Base-by-base conservation (phyloP, 768 basidiomycete genomes). In the Polyporus arcularius region DNA sequence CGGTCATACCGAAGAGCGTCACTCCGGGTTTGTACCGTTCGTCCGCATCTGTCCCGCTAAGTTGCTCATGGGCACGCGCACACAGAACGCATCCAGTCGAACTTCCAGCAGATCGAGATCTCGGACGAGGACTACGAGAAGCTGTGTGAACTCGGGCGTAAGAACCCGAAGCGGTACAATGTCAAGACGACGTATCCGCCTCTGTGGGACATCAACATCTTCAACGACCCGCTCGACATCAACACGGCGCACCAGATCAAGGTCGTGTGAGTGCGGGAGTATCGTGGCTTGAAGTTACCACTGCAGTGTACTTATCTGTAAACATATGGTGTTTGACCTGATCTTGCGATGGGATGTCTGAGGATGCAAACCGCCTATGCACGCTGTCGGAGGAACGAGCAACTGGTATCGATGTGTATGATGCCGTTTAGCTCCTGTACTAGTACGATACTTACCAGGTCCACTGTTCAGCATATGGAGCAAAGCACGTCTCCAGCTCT, bases 1-100 rank as follows among this genome's bases (percentile, higher is more conserved):
- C 86, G 9, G 88, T 94, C 62, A 92, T 94, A 67, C 93, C 93
- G 16, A 94, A 95, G 81, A 86, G 85, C 57, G 89, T 92, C 30
- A 79, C 87, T 58, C 79, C 87, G 68, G 74, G 80, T 82, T 41
- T 18, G 58, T 43, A 4, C 30, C 14, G n/a, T 26, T 47, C 35
- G 28, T 55, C 16, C 54, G 45, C 14, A 30, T 14, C 35, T 1
- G 35, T 15, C n/a, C 16, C 28, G 31, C 35, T 42, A 4, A 3
- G 16, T 38, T 0, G 28, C 4, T 26, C 6, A 3, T 16, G 14
- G 46, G 16, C 28, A 21, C 14, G 2, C 21, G 4, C 8, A 46
- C 53, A 42, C 61, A 79, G 83, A 78, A 4, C 88, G 89, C 42
- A 88, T 92, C 74, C 71, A 79, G 54, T 86, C 86, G 62, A 93